A percentile compares a stretch with the other conserved stretches of the same genome.
Conservation (phyloP, 2,329 filamentous ascomycete species). For the Coniella vitis region DNA sequence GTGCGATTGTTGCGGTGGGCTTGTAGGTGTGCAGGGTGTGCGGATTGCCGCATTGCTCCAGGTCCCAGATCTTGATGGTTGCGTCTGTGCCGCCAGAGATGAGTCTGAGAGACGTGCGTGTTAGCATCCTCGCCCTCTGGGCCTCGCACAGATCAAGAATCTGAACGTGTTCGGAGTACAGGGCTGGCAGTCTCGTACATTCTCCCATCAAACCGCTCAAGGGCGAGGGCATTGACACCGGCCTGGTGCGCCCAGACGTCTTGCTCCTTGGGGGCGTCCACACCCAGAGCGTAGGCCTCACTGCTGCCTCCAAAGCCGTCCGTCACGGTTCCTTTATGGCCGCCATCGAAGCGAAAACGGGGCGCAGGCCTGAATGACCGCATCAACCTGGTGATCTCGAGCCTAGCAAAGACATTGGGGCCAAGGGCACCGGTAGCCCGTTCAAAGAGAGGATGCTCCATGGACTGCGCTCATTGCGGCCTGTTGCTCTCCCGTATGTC, state of each 20-base stretch:
- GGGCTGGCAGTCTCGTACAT: constrained; percentile 43
- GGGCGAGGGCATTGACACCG: constrained; percentile 70
- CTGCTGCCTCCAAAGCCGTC: constrained; percentile 19
- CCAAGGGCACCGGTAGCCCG: constrained; percentile 64
- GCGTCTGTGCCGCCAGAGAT: constrained; percentile 82
- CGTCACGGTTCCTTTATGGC: constrained; percentile 32
- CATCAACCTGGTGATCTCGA: constrained; percentile 59
- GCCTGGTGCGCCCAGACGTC: constrained; percentile 62
- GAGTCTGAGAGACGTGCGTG: constrained; percentile 44
- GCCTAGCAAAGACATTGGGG: constrained; percentile 57
- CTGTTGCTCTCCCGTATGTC: not conserved
- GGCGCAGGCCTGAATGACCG: constrained; percentile 62
- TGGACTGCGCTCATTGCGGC: constrained; percentile 28
- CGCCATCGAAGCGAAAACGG: constrained; percentile 64
- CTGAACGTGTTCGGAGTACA: not conserved
- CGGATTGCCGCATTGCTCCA: constrained; percentile 53
- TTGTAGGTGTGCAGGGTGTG: constrained; percentile 42
- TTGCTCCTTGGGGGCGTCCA: constrained; percentile 25
- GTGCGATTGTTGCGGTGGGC: constrained; percentile 45
- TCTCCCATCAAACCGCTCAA: constrained; percentile 76
- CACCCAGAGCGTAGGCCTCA: constrained; percentile 13
- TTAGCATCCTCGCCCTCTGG: too few species aligned
- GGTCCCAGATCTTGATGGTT: constrained; percentile 79
- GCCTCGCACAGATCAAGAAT: too few species aligned
- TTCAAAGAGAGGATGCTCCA: constrained; percentile 71